phyloP scores from a whole-genome alignment of 257 asterid species.

The Jaltomata sinuosa region DNA sequence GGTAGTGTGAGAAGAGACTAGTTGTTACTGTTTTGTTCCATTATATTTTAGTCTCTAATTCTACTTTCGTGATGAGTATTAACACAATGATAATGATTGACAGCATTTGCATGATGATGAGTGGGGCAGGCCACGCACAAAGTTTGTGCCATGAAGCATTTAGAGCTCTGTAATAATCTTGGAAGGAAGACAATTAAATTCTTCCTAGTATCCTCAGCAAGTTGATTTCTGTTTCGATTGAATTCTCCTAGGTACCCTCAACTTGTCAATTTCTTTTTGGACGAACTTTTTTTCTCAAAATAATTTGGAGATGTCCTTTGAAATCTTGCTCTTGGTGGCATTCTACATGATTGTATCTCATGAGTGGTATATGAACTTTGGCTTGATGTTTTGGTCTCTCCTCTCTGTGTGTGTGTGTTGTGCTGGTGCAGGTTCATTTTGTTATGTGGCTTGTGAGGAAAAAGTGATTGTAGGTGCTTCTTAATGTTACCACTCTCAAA shows the following conservation, averaged over 20 bases:
- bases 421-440: neutral
- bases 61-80: neutral
- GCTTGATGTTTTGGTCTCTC: neutral
- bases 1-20: neutral
- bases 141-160: constrained; percentile 28
- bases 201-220: neutral
- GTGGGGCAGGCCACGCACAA: constrained; percentile 74
- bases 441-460: neutral
- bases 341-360: neutral
- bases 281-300: neutral
- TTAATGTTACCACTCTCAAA: neutral
- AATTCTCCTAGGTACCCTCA: neutral
- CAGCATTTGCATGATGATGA: constrained; percentile 97
- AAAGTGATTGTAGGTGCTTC: neutral
- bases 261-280: neutral
- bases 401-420: neutral
- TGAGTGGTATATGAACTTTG: neutral
- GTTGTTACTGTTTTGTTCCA: neutral
- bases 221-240: neutral
- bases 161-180: constrained; percentile 20
- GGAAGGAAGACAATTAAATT: constrained; percentile 17
- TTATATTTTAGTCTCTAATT: neutral
- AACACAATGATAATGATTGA: constrained; percentile 11
- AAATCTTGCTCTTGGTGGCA: neutral
- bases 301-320: neutral